These are phyloP conservation scores for Reticulascus tulasneorum DNA, from an alignment of 2,329 filamentous ascomycete species.

Conservation along the genomic window DNA sequence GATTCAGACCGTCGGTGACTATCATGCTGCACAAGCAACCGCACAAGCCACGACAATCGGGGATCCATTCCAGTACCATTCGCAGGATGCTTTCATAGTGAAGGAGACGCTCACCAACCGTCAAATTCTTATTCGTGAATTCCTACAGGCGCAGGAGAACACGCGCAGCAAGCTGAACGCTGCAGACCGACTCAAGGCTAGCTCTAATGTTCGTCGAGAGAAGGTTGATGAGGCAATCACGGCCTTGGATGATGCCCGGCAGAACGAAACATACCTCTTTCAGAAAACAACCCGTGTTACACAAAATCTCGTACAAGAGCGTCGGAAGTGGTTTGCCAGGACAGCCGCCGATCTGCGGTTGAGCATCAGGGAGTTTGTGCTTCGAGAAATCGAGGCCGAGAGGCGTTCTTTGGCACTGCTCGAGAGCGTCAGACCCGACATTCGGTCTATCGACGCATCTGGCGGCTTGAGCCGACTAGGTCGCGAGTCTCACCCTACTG, in stretches of 20 bases:
- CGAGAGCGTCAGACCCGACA: conserved; percentile 90
- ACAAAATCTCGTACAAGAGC: conserved; percentile 80
- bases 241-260: conserved; percentile 80
- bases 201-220: conserved; percentile 81
- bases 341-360: conserved; percentile 79
- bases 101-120: conserved; percentile 98
- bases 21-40: conserved; percentile 92
- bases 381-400: conserved; percentile 94
- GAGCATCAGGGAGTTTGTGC: conserved; percentile 85
- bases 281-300: conserved; percentile 89
- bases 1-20: conserved; percentile 90
- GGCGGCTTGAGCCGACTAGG: conserved; percentile 88
- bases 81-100: conserved; percentile 92
- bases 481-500: conserved; percentile 76
- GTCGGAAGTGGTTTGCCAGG: conserved; percentile 83
- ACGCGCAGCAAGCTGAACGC: conserved; percentile 80
- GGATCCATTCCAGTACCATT: conserved; percentile 92
- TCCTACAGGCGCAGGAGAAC: conserved; percentile 83
- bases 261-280: conserved; percentile 74
- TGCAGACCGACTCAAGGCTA: conserved; percentile 83
- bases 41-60: conserved; percentile 93
- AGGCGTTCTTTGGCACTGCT: conserved; percentile 84
- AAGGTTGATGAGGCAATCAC: conserved; percentile 98
- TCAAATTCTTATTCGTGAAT: conserved; percentile 90
- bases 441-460: conserved; percentile 85